Conservation (phyloP, 306 rosid species). For the Cucumis cinereus region DNA sequence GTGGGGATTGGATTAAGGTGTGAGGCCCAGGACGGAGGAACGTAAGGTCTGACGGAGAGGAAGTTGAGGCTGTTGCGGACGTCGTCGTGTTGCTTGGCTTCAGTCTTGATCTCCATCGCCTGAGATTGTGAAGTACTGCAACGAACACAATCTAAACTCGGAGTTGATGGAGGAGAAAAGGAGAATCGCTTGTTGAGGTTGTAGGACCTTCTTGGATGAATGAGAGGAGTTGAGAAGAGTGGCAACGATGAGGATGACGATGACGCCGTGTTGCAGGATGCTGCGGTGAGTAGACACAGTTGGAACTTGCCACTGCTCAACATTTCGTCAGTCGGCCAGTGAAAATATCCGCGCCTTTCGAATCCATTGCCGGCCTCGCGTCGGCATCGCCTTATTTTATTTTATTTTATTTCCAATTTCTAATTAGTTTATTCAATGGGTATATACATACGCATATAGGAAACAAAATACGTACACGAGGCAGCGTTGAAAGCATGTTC, state of each 20-base stretch:
- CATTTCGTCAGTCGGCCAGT: background rate
- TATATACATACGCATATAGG: too few species aligned
- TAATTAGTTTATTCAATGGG: too few species aligned
- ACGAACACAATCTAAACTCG: background rate
- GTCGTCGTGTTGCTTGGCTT: background rate
- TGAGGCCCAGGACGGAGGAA: constrained; percentile 81
- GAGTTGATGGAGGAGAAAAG: background rate
- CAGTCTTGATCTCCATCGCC: constrained; percentile 20
- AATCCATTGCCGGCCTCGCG: background rate
- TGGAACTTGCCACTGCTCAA: background rate
- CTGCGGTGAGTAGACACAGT: background rate
- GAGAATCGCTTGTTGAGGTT: background rate
- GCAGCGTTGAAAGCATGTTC: too few species aligned
- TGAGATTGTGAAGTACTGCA: background rate
- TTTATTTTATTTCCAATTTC: background rate
- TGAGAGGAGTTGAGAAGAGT: background rate
- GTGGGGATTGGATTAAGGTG: constrained; percentile 66
- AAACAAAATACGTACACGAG: too few species aligned
- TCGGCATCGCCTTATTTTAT: background rate
- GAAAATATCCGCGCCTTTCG: background rate
- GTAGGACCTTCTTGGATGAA: background rate
- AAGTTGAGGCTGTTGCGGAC: constrained; percentile 19
- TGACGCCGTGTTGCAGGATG: background rate
- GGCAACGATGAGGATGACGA: background rate
- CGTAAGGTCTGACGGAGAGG: constrained; percentile 37